Evolutionary conservation across 495 filamentous ascomycete genomes (phyloP), one percentile per base, ranked within the genome.

Genomic region (Articulospora tetracladia): DNA sequence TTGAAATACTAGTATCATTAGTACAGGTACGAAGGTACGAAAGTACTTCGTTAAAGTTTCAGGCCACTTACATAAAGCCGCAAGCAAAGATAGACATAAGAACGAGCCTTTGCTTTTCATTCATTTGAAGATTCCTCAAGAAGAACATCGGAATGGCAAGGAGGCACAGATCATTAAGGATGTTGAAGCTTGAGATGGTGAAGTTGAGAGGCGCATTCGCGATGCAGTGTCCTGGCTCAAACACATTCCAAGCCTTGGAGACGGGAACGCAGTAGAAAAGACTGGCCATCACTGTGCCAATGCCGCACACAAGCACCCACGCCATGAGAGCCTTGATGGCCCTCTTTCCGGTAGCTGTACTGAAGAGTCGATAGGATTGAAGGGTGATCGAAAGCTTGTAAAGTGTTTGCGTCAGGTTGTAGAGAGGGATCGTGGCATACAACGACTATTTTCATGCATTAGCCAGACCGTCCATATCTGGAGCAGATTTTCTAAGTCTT

Each of bases 231-330:
- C 58, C 59, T 3, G 79, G 80, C 0, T 73, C 66, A 2, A 83
- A 66, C 2, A 72, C 61, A 24, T 55, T 30, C 75, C 82, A 85
- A 54, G 79, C 79, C 55, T 72, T 74, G 12, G 69, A 69, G 12
- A 88, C 64, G 0, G 86, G 84, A 0, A 68, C 71, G 59, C 85
- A 87, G 54, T 78, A 77, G 27, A 55, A 36, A 13, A 36, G 27
- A 27, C 26, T 39, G 1, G 28, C 57, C 22, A 22, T 25, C 2
- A 59, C 30, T 0, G 57, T 39, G 27, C 36, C 23, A 19, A 52
- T 39, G 1, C 57, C 57, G 19, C 49, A 59, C 22, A 53, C 48
- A n/a, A 46, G 36, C 2, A 59, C 22, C 47, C 48, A 53, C 7
- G 19, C 44, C 17, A 59, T 59, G 17, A 59, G 26, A 24, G 32